A percentile compares a stretch with the other conserved stretches of the same genome.
phyloP scores from a whole-genome alignment of 768 basidiomycete genomes.

The Mycena rosella region DNA sequence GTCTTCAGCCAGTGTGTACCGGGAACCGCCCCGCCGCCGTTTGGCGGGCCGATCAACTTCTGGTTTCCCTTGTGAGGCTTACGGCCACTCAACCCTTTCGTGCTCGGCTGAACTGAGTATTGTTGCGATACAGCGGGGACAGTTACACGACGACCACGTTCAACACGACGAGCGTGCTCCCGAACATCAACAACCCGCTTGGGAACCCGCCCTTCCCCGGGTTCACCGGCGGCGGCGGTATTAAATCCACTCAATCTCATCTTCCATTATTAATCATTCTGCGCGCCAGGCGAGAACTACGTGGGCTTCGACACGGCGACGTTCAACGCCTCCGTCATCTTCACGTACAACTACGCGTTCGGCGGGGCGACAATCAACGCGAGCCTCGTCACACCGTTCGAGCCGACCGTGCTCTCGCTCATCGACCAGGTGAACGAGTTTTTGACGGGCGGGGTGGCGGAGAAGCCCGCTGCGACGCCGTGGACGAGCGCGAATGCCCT shows the following conservation, averaged over 20 bases:
- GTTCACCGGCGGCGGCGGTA: constrained; percentile 44
- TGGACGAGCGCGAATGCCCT: constrained; percentile 71
- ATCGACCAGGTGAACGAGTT: constrained; percentile 75
- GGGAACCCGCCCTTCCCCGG: constrained; percentile 56
- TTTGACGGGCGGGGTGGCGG: constrained; percentile 57
- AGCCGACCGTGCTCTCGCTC: constrained; percentile 65
- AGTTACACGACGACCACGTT: constrained; percentile 55
- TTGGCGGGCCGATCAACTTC: constrained; percentile 46
- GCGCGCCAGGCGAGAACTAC: constrained; percentile 65
- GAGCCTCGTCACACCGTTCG: constrained; percentile 66
- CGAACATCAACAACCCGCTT: constrained; percentile 48
- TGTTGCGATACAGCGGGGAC: constrained; percentile 41
- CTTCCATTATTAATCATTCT: background rate
- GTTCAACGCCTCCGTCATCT: constrained; percentile 65
- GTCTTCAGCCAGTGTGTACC: constrained; percentile 57
- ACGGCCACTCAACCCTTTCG: background rate
- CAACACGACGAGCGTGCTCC: constrained; percentile 40
- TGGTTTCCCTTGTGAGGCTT: constrained; percentile 35
- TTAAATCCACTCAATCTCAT: background rate
- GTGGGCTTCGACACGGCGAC: constrained; percentile 65
- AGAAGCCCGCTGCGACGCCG: constrained; percentile 62
- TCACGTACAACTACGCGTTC: constrained; percentile 76
- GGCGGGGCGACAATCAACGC: constrained; percentile 76
- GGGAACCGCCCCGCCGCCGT: constrained; percentile 45
- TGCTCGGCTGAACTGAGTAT: too few species aligned